Base-by-base conservation (phyloP, 2,329 filamentous ascomycete genomes). In the Malbranchea zuffiana region DNA sequence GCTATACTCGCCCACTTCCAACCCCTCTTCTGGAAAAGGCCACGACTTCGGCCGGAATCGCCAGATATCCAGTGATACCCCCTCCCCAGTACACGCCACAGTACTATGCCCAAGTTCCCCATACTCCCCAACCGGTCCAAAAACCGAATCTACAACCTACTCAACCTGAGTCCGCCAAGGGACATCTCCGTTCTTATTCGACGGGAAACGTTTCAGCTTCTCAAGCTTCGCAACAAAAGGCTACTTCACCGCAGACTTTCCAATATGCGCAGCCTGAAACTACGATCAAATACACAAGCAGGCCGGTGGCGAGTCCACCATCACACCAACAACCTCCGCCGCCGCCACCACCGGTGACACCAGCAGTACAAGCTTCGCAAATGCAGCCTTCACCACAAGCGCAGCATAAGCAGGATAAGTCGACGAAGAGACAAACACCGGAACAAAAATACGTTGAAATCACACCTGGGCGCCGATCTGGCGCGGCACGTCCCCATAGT, bases 211-310 rank as follows among this genome's bases (percentile, higher is more conserved):
- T 25, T 13, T 12, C 32, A n/a, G 23, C 48, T 16, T n/a, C n/a
- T n/a, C n/a, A n/a, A n/a, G 37, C 32, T 4, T 37, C 47, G 13
- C 41, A 46, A 4, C 37, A 44, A 15, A 41, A 44, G 6, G 61
- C 62, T 47, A 55, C 56, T 7, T 44, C 56, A 3, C 56, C 53
- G 1, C 32, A 47, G 8, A 46, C 47, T 15, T 63, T 48, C 27
- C 59, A 63, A 41, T 64, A 63, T 44, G 58, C 60, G 3, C 55
- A 62, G 23, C 43, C 59, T 10, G 59, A 61, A 31, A 53, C 54
- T 0, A 58, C 60, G 44, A 46, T 62, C 35, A 61, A 54, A 32
- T 65, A 61, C 44, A 47, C 50, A 21, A 35, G 12, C 19, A 32
- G 17, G 11, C 31, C 18, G 19, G n/a, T 35, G 23, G 23, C 23